Base-by-base conservation (phyloP, 805 yeast species). In the Candida peoriensis region DNA sequence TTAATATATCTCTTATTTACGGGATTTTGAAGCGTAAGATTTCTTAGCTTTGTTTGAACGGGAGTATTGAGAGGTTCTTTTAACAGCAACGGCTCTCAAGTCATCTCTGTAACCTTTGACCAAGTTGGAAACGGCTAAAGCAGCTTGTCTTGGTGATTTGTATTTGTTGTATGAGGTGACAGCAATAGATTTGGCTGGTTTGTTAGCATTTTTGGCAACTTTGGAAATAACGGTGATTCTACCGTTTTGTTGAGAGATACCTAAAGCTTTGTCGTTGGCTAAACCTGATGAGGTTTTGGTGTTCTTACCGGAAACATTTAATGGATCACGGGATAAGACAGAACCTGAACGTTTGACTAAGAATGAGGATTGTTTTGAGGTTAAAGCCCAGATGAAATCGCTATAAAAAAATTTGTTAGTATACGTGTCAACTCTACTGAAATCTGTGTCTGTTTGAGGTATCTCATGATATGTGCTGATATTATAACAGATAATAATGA, bases 361-460 rank as follows among this genome's bases (percentile, higher is more conserved):
- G 66, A 46, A 70, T 42, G 68, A 50, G 38, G 67, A 59, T 64
- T 70, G 60, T 48, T 58, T 50, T 49, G 71, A 68, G 61, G 72
- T 61, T 36, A 71, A 52, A 48, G 66, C 70, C 76, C 76, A 70
- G 63, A 70, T 55, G 40, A 70, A 63, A 49, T 71, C 76, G 67
- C 57, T 58, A 35, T n/a, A 19, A 15, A 12, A 7, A 6, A 11
- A 24, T 20, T 17, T 24, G 10, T 13, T 15, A 18, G 11, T 5
- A 14, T 9, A n/a, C 28, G 6, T 24, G 26, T 25, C 28, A 25
- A 15, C 7, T 10, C 19, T 15, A n/a, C n/a, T n/a, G n/a, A n/a
- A n/a, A n/a, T n/a, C n/a, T n/a, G n/a, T n/a, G n/a, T n/a, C n/a
- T n/a, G n/a, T n/a, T n/a, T n/a, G n/a, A n/a, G n/a, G n/a, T n/a